Conservation (phyloP, 2,329 filamentous ascomycete genomes). For the Fusarium udum region DNA sequence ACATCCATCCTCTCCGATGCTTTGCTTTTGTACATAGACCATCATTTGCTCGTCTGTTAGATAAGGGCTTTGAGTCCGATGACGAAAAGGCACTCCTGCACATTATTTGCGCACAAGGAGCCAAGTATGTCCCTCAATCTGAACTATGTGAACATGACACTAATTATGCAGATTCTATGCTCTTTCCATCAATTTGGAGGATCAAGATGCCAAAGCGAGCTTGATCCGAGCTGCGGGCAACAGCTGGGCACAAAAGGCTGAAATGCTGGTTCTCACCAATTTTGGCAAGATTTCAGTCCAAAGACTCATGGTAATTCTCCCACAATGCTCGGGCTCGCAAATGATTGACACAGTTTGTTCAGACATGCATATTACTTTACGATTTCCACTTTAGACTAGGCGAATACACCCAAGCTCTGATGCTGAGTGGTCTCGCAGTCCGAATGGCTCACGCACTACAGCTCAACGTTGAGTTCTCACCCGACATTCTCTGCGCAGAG, state of each 20-base stretch:
- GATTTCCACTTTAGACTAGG: slow-evolving; percentile 53
- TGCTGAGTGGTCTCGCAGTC: slow-evolving; percentile 53
- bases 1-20: slow-evolving; percentile 53
- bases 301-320: slow-evolving; percentile 49
- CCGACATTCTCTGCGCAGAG: slow-evolving; percentile 52
- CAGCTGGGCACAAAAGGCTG: slow-evolving; percentile 51
- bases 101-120: slow-evolving; percentile 52
- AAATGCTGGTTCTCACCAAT: slow-evolving; percentile 49
- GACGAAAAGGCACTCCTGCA: slow-evolving; percentile 51
- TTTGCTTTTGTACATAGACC: slow-evolving; percentile 54
- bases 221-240: slow-evolving; percentile 49
- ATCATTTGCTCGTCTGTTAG: slow-evolving; percentile 51
- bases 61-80: slow-evolving; percentile 49
- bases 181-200: slow-evolving; percentile 44
- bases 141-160: background rate
- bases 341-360: background rate
- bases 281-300: slow-evolving; percentile 53
- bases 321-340: background rate
- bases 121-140: slow-evolving; percentile 44
- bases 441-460: slow-evolving; percentile 55
- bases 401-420: slow-evolving; percentile 53
- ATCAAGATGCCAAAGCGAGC: slow-evolving; percentile 43
- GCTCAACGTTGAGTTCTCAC: slow-evolving; percentile 50
- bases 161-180: slow-evolving; percentile 48
- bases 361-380: slow-evolving; percentile 52